Evolutionary conservation across 371 early-diverging fungal species (phyloP), one percentile per base, ranked within the genome.

Genomic region (Circinella minor): DNA sequence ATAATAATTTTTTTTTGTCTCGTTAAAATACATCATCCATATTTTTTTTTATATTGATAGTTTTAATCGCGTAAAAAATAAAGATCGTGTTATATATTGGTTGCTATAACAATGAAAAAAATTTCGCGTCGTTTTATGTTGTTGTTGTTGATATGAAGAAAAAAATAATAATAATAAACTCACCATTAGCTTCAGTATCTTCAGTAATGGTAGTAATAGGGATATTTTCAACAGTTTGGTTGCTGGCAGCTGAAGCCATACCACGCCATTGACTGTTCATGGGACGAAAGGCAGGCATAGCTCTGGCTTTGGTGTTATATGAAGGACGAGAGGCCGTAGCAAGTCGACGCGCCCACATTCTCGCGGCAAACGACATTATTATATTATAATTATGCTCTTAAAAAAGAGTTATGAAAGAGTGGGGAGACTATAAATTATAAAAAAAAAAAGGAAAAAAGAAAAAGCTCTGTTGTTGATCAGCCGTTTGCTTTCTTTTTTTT

Each of bases 321-420:
- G 78, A 67, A 60, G 74, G 66, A 38, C 75, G 76, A 55, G 80
- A 65, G 47, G 75, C 72, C 59, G 75, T 76, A 67, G 75, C 76
- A 51, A 83, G 65, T 64, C 75, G 77, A 68, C 83, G 83, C 64
- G 81, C 75, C 79, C 79, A 83, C 77, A 83, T 63, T 80, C 80
- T 80, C 17, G 80, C 72, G 71, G 83, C 79, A 79, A 83, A 80
- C 55, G 81, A 79, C 81, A 83, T 83, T 13, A 37, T 71, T 43
- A 43, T 43, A 43, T 43, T 43, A 43, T 43, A 43, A 38, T 49
- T 66, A 55, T 65, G 36, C 62, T 65, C 43, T 61, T 48, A 67
- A 63, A 61, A 68, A 68, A 64, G 46, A 55, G 48, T 38, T 51
- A 51, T 17, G 9, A 55, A 55, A 76, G 73, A 72, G 73, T 72